Base-by-base conservation (phyloP, 2,329 filamentous ascomycete species). In the Cercospora sp. region DNA sequence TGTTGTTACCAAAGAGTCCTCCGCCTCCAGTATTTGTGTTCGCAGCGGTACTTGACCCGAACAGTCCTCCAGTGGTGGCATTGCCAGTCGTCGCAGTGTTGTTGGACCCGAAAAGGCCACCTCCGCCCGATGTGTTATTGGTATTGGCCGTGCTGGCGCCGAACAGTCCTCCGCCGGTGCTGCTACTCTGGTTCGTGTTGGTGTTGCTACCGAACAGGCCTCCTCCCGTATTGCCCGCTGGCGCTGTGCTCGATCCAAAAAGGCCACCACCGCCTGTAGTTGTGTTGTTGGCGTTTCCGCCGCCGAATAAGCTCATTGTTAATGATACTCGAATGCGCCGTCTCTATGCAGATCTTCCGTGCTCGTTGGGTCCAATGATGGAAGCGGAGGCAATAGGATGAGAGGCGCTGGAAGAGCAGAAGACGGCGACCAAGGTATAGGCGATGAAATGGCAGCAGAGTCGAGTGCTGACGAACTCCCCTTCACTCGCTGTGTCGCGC, bases 101-200 rank as follows among this genome's bases (percentile, higher is more conserved):
- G 58, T 48, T 65, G n/a, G 64, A 42, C 13, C 64, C 64, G 42
- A 65, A 65, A 10, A 65, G 64, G 20, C 64, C 64, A 6, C 45
- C 51, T 36, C 61, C 61, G 42, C 61, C 33, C 2, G 61, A 31
- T n/a, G 33, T 59, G 30, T 65, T 65, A 42, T 53, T 65, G 36
- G 36, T 48, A 33, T 53, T 60, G 33, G 36, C 33, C 10, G 71
- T 70, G 31, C 66, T 66, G 5, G 68, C 70, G 18, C 77, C 76
- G 61, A 80, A 81, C 28, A 81, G 68, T 33, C 79, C 77, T 66
- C 74, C 72, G 10, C 64, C 59, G 16, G 58, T 55, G 16, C 26
- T 63, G 20, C 42, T 62, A 20, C 63, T 68, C 30, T 71, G 68
- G 26, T 30, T 64, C 13, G 57, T 60, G 55, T 62, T 68, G 36